A percentile compares a stretch with the other conserved stretches of the same genome.
These are phyloP conservation scores for Carallia pectinifolia DNA, from an alignment of 345 rosid genomes.

Conservation along the genomic window DNA sequence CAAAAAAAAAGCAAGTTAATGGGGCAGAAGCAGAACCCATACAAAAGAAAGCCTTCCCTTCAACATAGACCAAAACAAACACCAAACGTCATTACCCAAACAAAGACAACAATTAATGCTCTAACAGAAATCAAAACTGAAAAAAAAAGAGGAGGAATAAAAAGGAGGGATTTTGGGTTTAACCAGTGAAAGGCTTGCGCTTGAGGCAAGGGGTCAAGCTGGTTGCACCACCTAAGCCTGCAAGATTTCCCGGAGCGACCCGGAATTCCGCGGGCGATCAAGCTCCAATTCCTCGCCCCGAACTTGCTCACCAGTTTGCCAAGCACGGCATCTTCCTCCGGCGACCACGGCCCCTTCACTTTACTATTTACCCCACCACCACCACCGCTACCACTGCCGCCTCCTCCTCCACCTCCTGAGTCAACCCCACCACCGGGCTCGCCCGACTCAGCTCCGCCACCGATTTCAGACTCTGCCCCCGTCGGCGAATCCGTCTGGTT, in stretches of 20 bases:
- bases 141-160: background rate
- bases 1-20: no score
- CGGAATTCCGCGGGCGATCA: slow-evolving; percentile 79
- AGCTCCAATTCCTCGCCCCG: slow-evolving; percentile 82
- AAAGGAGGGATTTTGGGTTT: background rate
- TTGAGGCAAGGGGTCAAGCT: slow-evolving; percentile 81
- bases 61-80: background rate
- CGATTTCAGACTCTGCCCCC: slow-evolving; percentile 15
- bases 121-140: slow-evolving; percentile 1
- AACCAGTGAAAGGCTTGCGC: slow-evolving; percentile 81
- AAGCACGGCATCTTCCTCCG: slow-evolving; percentile 71
- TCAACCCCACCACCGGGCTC: slow-evolving; percentile 8
- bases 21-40: no score
- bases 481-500: slow-evolving; percentile 32
- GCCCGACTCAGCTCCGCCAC: slow-evolving; percentile 19
- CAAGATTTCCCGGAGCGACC: slow-evolving; percentile 88
- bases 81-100: background rate
- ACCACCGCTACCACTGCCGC: slow-evolving; percentile 13
- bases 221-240: slow-evolving; percentile 83
- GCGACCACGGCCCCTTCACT: slow-evolving; percentile 84
- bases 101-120: background rate
- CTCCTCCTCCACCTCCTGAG: slow-evolving; percentile 15
- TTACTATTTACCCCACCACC: slow-evolving; percentile 34
- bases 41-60: background rate
- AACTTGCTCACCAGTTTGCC: slow-evolving; percentile 56